Conservation (phyloP, 1,284 basidiomycete genomes). For the Cryptococcus hybrid region DNA sequence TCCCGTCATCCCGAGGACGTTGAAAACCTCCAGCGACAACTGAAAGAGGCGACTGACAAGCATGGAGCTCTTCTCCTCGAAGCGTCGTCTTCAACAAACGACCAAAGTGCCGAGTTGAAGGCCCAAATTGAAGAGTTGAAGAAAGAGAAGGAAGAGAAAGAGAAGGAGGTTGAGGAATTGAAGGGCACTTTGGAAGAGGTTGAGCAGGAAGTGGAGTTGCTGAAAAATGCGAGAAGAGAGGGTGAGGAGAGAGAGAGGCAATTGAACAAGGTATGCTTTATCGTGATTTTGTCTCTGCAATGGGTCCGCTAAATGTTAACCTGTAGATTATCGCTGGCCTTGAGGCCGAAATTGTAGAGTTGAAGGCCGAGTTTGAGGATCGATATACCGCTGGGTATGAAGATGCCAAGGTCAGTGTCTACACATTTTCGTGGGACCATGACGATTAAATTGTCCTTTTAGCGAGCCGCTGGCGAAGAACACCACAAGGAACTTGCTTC, state of each 20-base stretch:
- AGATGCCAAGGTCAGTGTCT: slow-evolving; percentile 17
- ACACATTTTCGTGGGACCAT: background rate
- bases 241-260: slow-evolving; percentile 12
- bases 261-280: slow-evolving; percentile 14
- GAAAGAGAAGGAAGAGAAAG: slow-evolving; percentile 5
- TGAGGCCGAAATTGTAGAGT: slow-evolving; percentile 11
- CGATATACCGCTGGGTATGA: slow-evolving; percentile 15
- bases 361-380: slow-evolving; percentile 17
- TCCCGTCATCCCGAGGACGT: slow-evolving; percentile 19
- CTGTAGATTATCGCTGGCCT: slow-evolving; percentile 14
- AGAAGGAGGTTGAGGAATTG: slow-evolving; percentile 6
- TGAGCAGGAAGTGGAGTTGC: slow-evolving; percentile 11
- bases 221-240: slow-evolving; percentile 6
- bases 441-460: background rate
- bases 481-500: slow-evolving; percentile 23
- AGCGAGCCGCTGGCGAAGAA: slow-evolving; percentile 17
- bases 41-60: slow-evolving; percentile 16
- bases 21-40: slow-evolving; percentile 19
- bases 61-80: slow-evolving; percentile 8
- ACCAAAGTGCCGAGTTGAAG: slow-evolving; percentile 11
- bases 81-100: background rate
- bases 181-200: slow-evolving; percentile 1
- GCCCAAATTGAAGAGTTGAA: slow-evolving; percentile 19
- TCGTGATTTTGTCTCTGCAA: too few species aligned
- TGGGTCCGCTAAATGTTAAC: background rate